These are phyloP conservation scores for Periconia sp. DNA, from an alignment of 2,329 filamentous ascomycete genomes.

Conservation along the genomic window DNA sequence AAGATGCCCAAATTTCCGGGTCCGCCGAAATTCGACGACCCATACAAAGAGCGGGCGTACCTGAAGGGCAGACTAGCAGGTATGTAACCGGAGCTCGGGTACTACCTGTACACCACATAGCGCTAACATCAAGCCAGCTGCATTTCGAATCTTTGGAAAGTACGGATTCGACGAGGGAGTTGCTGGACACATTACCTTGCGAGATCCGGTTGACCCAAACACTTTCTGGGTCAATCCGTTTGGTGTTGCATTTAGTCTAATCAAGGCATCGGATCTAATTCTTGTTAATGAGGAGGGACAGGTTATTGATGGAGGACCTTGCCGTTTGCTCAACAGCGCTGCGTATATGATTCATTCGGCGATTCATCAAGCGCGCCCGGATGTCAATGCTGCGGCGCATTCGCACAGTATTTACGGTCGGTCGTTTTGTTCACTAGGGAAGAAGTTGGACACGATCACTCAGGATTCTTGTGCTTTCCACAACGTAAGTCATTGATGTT, in stretches of 20 bases:
- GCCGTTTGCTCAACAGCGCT: slow-evolving; percentile 47
- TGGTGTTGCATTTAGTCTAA: slow-evolving; percentile 65
- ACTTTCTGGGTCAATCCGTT: slow-evolving; percentile 74
- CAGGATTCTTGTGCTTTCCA: slow-evolving; percentile 64
- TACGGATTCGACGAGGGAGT: slow-evolving; percentile 54
- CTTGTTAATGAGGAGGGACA: slow-evolving; percentile 66
- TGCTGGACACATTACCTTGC: slow-evolving; percentile 68
- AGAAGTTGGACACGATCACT: slow-evolving; percentile 63
- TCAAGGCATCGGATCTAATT: slow-evolving; percentile 71
- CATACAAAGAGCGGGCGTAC: slow-evolving; percentile 45
- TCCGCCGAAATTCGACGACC: slow-evolving; percentile 45
- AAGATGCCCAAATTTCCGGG: slow-evolving; percentile 32
- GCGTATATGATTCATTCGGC: slow-evolving; percentile 67
- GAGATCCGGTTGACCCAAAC: slow-evolving; percentile 63
- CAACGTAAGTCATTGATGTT: slow-evolving; percentile 38
- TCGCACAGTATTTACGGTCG: slow-evolving; percentile 65
- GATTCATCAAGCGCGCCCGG: slow-evolving; percentile 64
- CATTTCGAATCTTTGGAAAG: slow-evolving; percentile 48
- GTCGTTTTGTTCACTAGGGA: slow-evolving; percentile 67
- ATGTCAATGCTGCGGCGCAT: slow-evolving; percentile 65
- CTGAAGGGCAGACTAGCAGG: slow-evolving; percentile 44
- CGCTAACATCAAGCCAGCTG: slow-evolving; percentile 21
- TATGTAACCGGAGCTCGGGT: background rate
- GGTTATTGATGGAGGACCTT: slow-evolving; percentile 66
- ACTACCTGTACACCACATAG: background rate